A percentile compares a stretch with the other conserved stretches of the same genome.
Evolutionary conservation across 2,329 filamentous ascomycete genomes (phyloP).

Genomic region (Cytospora schulzeri): DNA sequence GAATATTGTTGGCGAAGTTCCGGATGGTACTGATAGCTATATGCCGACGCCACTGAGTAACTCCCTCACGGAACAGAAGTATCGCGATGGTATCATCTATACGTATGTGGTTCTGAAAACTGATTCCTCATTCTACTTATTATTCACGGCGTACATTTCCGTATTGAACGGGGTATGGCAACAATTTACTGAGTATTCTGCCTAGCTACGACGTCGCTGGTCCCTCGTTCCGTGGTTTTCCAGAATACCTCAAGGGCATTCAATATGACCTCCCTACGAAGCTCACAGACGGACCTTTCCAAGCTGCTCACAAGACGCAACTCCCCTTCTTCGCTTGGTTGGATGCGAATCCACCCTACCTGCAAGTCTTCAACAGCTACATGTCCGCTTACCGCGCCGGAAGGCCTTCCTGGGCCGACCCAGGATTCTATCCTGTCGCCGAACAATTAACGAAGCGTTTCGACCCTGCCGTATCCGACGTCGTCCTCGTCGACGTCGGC

Average conservation of each 20-base stretch:
- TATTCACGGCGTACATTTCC: too few species aligned
- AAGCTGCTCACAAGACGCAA: slow-evolving; percentile 39
- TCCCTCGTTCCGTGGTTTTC: slow-evolving; percentile 38
- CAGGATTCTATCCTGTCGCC: slow-evolving; percentile 31
- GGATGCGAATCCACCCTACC: slow-evolving; percentile 39
- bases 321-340: slow-evolving; percentile 43
- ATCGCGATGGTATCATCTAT: slow-evolving; percentile 39
- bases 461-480: slow-evolving; percentile 7
- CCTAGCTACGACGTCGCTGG: slow-evolving; percentile 42
- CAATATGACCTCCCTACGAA: slow-evolving; percentile 35
- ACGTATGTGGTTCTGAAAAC: slow-evolving; percentile 13
- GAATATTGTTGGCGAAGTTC: slow-evolving; percentile 37
- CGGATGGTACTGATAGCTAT: slow-evolving; percentile 32
- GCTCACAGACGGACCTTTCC: slow-evolving; percentile 36
- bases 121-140: neutral
- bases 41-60: slow-evolving; percentile 37
- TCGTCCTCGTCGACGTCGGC: slow-evolving; percentile 27
- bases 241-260: slow-evolving; percentile 37
- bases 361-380: slow-evolving; percentile 39
- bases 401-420: slow-evolving; percentile 41
- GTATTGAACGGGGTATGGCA: neutral
- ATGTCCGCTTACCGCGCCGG: slow-evolving; percentile 43
- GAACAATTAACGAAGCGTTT: slow-evolving; percentile 13
- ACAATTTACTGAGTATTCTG: neutral
- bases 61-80: slow-evolving; percentile 38